phyloP scores from a whole-genome alignment of 805 yeast species.

The Kodamaea jinghongensis region DNA sequence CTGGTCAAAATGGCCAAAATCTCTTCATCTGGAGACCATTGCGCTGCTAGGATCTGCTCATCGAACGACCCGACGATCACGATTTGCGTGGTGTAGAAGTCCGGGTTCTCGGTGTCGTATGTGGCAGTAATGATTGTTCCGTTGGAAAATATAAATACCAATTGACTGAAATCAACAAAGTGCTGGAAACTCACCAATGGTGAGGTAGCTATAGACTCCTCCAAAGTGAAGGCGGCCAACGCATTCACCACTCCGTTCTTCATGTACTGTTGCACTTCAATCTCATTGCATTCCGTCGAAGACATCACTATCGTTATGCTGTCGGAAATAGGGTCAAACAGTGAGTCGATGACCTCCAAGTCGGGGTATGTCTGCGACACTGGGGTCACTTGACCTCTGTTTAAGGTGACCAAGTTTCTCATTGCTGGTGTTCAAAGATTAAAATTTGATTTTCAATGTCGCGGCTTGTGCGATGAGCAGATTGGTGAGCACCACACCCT shows the following conservation, averaged over 20 bases:
- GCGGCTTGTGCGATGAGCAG: background rate
- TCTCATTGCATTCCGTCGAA: conserved; percentile 47
- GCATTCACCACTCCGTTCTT: conserved; percentile 58
- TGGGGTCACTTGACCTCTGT: conserved; percentile 52
- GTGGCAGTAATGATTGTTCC: conserved; percentile 77
- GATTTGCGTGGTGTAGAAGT: conserved; percentile 53
- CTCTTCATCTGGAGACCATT: conserved; percentile 93
- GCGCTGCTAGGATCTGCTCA: conserved; percentile 65
- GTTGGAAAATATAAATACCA: conserved; percentile 62
- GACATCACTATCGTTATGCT: conserved; percentile 65
- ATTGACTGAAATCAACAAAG: conserved; percentile 64
- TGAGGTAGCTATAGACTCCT: conserved; percentile 24
- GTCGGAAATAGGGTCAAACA: conserved; percentile 73
- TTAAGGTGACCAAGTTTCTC: conserved; percentile 52
- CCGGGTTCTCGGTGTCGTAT: conserved; percentile 48
- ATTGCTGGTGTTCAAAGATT: conserved; percentile 21
- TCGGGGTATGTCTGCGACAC: conserved; percentile 64
- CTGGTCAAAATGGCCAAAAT: conserved; percentile 66
- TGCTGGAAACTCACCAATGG: conserved; percentile 56
- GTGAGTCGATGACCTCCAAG: conserved; percentile 49
- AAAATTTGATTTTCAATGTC: conserved; percentile 1
- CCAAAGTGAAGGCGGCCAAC: conserved; percentile 60
- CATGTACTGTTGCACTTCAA: conserved; percentile 76
- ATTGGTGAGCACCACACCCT: background rate
- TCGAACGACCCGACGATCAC: conserved; percentile 86